Evolutionary conservation across 352 stramenopile genomes (phyloP).

Genomic region (Thalassiosira mediterranea): DNA sequence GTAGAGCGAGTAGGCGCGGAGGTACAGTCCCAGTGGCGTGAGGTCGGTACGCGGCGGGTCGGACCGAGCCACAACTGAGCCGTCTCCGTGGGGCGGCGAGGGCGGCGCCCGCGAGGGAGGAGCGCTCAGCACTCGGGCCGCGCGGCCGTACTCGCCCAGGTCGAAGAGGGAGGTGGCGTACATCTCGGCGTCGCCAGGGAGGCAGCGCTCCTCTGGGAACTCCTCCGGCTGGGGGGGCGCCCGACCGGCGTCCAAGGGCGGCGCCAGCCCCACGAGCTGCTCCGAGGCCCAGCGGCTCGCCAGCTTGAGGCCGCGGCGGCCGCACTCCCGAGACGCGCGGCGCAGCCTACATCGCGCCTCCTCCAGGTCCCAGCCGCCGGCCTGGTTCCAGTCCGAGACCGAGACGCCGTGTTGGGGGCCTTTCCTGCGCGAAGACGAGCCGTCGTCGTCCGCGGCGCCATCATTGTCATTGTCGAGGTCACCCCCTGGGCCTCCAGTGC

Average conservation of each 20-base stretch:
- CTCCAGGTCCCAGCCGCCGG: conserved; percentile 60
- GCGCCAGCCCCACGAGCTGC: conserved; percentile 73
- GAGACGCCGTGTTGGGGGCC: not conserved
- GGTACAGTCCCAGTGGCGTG: conserved; percentile 71
- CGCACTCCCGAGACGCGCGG: conserved; percentile 49
- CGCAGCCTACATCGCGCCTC: conserved; percentile 54
- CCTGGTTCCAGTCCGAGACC: conserved; percentile 8
- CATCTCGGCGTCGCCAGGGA: conserved; percentile 48
- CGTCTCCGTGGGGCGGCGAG: conserved; percentile 11
- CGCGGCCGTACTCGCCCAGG: conserved; percentile 80
- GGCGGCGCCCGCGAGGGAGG: conserved; percentile 11
- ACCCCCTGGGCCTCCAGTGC: not conserved
- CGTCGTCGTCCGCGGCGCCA: not conserved
- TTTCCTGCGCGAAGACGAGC: not conserved
- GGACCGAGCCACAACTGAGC: conserved; percentile 38
- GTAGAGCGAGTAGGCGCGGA: conserved; percentile 82
- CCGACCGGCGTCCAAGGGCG: too few relatives aligned
- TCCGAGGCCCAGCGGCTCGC: conserved; percentile 81
- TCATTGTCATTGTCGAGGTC: not conserved
- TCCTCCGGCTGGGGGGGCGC: too few relatives aligned
- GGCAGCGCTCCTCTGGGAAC: conserved; percentile 19
- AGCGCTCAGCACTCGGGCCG: conserved; percentile 64
- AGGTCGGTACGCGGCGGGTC: conserved; percentile 52
- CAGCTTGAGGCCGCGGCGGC: conserved; percentile 73
- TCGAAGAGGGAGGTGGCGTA: conserved; percentile 77